phyloP scores from a whole-genome alignment of 2,329 filamentous ascomycete genomes.

The Ascochyta rabiei region DNA sequence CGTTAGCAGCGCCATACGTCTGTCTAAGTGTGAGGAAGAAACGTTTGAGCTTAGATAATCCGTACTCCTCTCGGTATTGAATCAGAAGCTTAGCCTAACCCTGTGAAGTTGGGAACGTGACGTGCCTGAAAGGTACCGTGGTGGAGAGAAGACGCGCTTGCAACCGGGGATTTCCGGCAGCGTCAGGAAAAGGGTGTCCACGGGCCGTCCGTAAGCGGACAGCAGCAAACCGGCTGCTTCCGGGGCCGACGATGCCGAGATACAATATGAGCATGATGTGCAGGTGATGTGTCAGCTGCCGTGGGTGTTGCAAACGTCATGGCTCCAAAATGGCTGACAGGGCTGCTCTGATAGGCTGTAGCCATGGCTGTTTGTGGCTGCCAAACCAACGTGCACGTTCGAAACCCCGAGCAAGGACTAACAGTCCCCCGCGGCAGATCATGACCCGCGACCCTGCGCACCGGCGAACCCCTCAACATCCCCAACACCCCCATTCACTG shows the following conservation, averaged over 20 bases:
- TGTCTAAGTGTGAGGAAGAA: too few species aligned
- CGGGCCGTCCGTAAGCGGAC: conserved; percentile 32
- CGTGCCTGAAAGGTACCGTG: too few species aligned
- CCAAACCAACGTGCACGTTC: background rate
- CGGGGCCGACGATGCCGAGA: conserved; percentile 3
- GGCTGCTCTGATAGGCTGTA: conserved; percentile 19
- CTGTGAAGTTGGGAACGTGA: too few species aligned
- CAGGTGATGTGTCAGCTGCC: conserved; percentile 13
- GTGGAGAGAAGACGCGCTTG: too few species aligned
- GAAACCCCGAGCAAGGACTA: too few species aligned
- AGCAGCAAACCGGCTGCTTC: conserved; percentile 2
- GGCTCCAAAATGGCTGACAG: conserved; percentile 15
- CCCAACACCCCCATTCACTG: conserved; percentile 16
- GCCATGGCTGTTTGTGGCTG: conserved; percentile 1
- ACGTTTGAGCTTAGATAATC: too few species aligned
- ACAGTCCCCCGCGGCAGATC: conserved; percentile 8
- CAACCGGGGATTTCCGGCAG: too few species aligned
- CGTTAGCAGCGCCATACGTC: too few species aligned
- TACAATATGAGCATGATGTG: background rate
- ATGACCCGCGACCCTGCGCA: background rate
- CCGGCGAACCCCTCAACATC: background rate
- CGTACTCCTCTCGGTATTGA: too few species aligned
- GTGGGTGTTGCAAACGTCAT: conserved; percentile 7
- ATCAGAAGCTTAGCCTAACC: too few species aligned
- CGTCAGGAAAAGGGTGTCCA: conserved; percentile 9